A percentile compares a stretch with the other conserved stretches of the same genome.
These are phyloP conservation scores for Tolypocladium ovalisporum DNA, from an alignment of 2,329 filamentous ascomycete species.

Conservation along the genomic window DNA sequence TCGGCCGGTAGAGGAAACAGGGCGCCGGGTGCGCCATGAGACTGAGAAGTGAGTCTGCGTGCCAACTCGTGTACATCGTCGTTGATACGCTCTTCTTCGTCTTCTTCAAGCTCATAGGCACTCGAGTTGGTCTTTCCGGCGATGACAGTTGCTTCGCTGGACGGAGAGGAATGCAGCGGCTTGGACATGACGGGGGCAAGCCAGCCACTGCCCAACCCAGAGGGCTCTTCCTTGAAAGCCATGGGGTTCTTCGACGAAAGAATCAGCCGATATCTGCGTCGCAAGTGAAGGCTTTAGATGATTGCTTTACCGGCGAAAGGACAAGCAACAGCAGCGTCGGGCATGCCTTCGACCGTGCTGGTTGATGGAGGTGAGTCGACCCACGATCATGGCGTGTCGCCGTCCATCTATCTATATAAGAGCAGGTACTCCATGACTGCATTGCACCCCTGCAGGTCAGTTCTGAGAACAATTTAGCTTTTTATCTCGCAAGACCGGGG, in stretches of 20 bases:
- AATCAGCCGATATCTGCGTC: too few species aligned
- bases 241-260: not conserved
- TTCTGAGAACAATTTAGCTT: too few species aligned
- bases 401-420: not conserved
- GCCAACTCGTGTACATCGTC: constrained; percentile 16
- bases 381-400: not conserved
- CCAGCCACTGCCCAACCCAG: not conserved
- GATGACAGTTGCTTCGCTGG: not conserved
- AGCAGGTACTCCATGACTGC: not conserved
- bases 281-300: not conserved
- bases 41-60: constrained; percentile 15
- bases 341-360: not conserved
- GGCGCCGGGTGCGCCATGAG: constrained; percentile 12
- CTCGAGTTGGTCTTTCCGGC: not conserved
- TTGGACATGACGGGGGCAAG: not conserved
- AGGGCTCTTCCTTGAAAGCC: not conserved
- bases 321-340: not conserved
- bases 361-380: not conserved
- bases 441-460: not conserved
- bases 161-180: not conserved
- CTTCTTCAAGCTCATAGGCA: not conserved
- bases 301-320: not conserved
- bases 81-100: constrained; percentile 1
- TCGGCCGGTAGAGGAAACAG: constrained; percentile 11
- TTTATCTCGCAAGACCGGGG: not conserved